Base-by-base conservation (phyloP, 2,329 filamentous ascomycete species). In the Cyclaneusma minus region DNA sequence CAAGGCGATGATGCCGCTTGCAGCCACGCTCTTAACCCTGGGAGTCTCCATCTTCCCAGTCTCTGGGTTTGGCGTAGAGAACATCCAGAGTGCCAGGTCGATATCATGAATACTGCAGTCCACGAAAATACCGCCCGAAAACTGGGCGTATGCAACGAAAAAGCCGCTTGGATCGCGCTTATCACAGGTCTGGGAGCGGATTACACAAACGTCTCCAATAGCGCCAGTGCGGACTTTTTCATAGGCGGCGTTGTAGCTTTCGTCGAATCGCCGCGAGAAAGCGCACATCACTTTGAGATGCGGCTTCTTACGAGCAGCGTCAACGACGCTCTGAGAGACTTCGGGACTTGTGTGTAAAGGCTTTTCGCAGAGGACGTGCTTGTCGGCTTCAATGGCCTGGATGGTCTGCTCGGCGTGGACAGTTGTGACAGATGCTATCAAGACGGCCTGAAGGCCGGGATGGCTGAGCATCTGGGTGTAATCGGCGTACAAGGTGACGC, bases 331-430 rank as follows among this genome's bases (percentile, higher is more conserved):
- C 35, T 58, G 45, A 35, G 49, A 49, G 12, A 53, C 43, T 26
- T 52, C 50, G 11, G 58, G 39, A 31, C 47, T 49, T 3, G 56
- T 60, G 32, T 46, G 51, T 21, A 59, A 39, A 2, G 56, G 58
- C 46, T 61, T 70, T 49, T 70, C 65, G 41, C 64, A 69, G 13
- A 69, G 50, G 3, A 68, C 62, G 38, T 70, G 63, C 44, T 61
- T 59, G 23, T 58, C 55, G 3, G 55, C 55, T 21, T 61, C 44
- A 29, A 70, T 67, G 7, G 64, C 64, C 40, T 62, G 60, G 48
- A 68, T 66, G 3, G 62, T 56, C 39, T 70, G 61, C 35, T 68
- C 57, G 3, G 64, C 63, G 35, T 70, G 65, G 15, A 61, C 59
- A 1, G 56, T 59, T 2, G 65, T 70, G 10, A 60, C 61, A 4